Base-by-base conservation (phyloP, 75 land plant genomes). In the Pinus tabuliformis region DNA sequence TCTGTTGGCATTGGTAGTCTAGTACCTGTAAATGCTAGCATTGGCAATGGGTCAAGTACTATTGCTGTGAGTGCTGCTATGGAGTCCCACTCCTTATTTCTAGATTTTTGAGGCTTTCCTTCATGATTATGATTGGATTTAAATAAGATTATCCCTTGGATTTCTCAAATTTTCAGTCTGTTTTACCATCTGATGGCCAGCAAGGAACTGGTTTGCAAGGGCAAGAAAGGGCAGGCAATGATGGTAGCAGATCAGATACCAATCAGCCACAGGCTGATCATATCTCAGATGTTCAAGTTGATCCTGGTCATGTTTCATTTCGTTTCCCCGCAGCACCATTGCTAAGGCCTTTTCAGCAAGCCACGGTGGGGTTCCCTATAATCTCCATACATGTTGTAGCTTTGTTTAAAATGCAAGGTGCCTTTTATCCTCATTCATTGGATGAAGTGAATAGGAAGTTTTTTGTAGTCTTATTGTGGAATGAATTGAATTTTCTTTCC, bases 1-100 rank as follows among this genome's bases (percentile, higher is more conserved):
- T 85, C 94, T 22, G 71, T 93, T 22, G 94, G 96, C 37, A 56
- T 82, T 71, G 57, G 75, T 45, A 73, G 68, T 66, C 33, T 66
- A 13, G 82, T 82, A 56, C 65, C 75, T 61, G 68, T 78, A 20
- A 62, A 57, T 86, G 79, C 79, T 60, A 83, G 84, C 73, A 45
- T 65, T 15, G 84, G 83, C 20, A 77, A 76, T 72, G 49, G 45
- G 20, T 33, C 70, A 56, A 77, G 37, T 56, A 17, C 59, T 77
- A 79, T 79, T 21, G 45, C 63, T 22, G 83, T 81, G 63, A 81
- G 83, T 79, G 28, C 8, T 18, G 6, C 39, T 57, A 57, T 28
- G 56, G 18, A 58, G 30, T 37, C 62, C 60, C 17, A 7, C 15
- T 24, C 21, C 18, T 52, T 57, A 33, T 24, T 18, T 75, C 39